A percentile compares a stretch with the other conserved stretches of the same genome.
Evolutionary conservation across 2,329 filamentous ascomycete species (phyloP).

Genomic region (Apiospora sp.): DNA sequence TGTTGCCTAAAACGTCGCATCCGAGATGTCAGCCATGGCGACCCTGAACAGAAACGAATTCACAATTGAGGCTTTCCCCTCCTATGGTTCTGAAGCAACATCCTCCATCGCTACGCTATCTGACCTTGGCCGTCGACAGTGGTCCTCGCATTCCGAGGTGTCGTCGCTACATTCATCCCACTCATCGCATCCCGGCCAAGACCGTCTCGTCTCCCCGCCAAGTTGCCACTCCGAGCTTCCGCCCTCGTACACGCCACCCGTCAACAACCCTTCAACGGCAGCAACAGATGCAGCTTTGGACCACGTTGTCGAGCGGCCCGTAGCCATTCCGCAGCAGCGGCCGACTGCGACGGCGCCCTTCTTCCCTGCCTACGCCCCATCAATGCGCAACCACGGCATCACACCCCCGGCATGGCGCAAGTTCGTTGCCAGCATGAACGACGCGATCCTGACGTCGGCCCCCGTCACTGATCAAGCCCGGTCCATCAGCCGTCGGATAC

Average conservation of each 20-base stretch:
- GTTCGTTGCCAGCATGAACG: conserved; percentile 11
- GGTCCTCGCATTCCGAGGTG: background rate
- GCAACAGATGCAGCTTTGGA: background rate
- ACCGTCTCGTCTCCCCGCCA: background rate
- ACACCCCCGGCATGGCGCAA: background rate
- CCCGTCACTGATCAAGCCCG: background rate
- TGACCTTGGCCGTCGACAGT: background rate
- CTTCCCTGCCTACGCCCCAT: conserved; percentile 3
- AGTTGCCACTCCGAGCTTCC: background rate
- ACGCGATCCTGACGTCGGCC: background rate
- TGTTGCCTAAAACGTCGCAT: background rate
- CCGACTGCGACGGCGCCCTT: background rate
- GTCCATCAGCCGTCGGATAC: background rate
- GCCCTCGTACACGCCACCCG: background rate
- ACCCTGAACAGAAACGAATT: background rate
- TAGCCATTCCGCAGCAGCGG: conserved; percentile 5
- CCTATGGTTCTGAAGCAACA: background rate
- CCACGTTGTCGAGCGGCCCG: background rate
- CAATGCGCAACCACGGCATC: background rate
- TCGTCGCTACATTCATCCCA: background rate
- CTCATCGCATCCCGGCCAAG: background rate
- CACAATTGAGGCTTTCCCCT: background rate
- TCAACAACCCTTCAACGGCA: too few relatives aligned
- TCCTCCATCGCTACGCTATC: background rate
- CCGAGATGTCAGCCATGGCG: background rate